These are phyloP conservation scores for Tetrapisispora iriomotensis DNA, from an alignment of 805 yeast genomes.

Conservation along the genomic window DNA sequence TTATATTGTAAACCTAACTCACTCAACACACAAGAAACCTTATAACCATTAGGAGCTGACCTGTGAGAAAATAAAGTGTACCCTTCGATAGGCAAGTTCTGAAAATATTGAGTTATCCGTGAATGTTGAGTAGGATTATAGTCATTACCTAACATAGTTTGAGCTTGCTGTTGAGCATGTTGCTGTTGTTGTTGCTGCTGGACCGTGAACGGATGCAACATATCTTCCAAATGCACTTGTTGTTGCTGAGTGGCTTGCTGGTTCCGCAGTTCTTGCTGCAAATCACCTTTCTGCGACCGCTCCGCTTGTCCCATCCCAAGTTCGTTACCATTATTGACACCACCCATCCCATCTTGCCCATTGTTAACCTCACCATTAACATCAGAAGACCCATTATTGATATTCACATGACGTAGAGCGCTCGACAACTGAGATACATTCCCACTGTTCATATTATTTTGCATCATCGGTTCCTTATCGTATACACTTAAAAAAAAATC, in stretches of 20 bases:
- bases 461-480: too few species aligned
- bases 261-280: constrained; percentile 13
- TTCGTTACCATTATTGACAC: too few species aligned
- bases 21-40: constrained; percentile 81
- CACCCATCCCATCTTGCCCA: constrained; percentile 5
- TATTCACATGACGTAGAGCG: constrained; percentile 29
- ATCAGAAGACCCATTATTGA: constrained; percentile 15
- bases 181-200: constrained; percentile 4
- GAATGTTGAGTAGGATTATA: constrained; percentile 35
- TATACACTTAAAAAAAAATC: too few species aligned
- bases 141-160: constrained; percentile 8
- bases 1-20: constrained; percentile 73
- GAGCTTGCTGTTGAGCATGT: constrained; percentile 19
- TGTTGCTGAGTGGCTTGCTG: constrained; percentile 17
- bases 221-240: constrained; percentile 21
- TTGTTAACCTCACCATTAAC: constrained; percentile 10
- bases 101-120: constrained; percentile 61
- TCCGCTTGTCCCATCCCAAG: too few species aligned
- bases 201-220: constrained; percentile 8
- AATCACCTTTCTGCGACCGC: too few species aligned
- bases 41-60: constrained; percentile 92
- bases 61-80: constrained; percentile 75
- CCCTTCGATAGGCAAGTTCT: constrained; percentile 70
- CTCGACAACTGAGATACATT: constrained; percentile 29
- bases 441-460: constrained; percentile 1